These are phyloP conservation scores for Trametes maxima DNA, from an alignment of 768 basidiomycete genomes.

Conservation along the genomic window DNA sequence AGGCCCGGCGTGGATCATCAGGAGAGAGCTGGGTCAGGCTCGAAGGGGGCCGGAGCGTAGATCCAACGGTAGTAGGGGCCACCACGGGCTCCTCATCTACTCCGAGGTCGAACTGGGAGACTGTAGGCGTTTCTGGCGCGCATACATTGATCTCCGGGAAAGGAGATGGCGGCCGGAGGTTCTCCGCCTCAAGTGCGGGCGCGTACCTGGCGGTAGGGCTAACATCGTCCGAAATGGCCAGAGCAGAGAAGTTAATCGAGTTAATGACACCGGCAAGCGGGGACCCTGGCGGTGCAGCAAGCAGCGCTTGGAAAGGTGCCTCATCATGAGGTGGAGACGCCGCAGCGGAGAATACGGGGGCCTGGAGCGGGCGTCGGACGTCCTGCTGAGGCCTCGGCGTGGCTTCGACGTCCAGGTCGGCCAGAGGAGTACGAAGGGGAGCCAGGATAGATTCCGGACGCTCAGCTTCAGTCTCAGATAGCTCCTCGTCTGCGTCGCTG, in stretches of 20 bases:
- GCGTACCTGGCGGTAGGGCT: neutral
- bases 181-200: neutral
- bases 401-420: constrained; percentile 26
- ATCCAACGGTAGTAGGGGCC: neutral
- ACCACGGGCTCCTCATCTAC: neutral
- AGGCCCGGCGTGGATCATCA: constrained; percentile 32
- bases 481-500: constrained; percentile 16
- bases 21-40: constrained; percentile 16
- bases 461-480: constrained; percentile 14
- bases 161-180: constrained; percentile 2
- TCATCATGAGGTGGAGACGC: neutral
- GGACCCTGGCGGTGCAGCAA: constrained; percentile 24
- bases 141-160: constrained; percentile 27
- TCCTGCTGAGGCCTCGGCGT: constrained; percentile 17
- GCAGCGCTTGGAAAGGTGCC: constrained; percentile 4
- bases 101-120: neutral
- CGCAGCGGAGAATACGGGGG: neutral
- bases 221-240: constrained; percentile 13
- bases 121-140: constrained; percentile 17
- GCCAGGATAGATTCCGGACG: neutral
- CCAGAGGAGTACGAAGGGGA: constrained; percentile 23
- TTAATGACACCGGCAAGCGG: constrained; percentile 36
- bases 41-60: constrained; percentile 8
- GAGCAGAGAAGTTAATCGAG: constrained; percentile 30
- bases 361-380: constrained; percentile 5